Base-by-base conservation (phyloP, 805 yeast genomes). In the Nakazawaea ishiwadae region DNA sequence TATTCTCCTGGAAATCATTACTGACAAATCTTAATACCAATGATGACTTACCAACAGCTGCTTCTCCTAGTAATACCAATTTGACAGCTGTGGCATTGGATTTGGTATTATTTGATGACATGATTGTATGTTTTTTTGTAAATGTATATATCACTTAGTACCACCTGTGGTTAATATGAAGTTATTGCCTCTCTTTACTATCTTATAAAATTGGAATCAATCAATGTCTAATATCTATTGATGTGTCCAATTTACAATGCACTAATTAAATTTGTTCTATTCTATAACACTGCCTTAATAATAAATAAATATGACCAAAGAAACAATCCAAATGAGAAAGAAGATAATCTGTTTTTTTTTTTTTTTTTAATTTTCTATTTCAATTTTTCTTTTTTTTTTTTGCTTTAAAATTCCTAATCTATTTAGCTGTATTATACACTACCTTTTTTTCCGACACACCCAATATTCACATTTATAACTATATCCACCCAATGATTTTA, bases 1-100 rank as follows among this genome's bases (percentile, higher is more conserved):
- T 90, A 63, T 91, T 90, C 61, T 90, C 98, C 61, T 93, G 96
- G 64, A 91, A 91, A 57, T 91, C 97, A 62, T 91, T 88, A 49
- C 89, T 81, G 32, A 91, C 98, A 63, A 91, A 91, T 51, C 98
- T 74, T 50, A 91, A 71, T 27, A 91, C 98, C 24, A 91, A 72
- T 5, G 96, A 87, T 4, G 96, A 87, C 59, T 91, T 91, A 40
- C 99, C 99, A 14, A 91, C 99, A 0, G 99, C 99, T 1, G 97
- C 97, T 59, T 91, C 99, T 21, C 99, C 99, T 35, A 91, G 68
- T 31, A 91, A 77, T 7, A 91, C 99, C 44, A 91, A 73, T 63
- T 91, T 91, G 42, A 91, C 95, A 12, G 90, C 76, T 21, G 84
- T 81, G 37, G 83, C 66, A 24, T 37, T 62, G 51, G 80, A 70